A percentile compares a stretch with the other conserved stretches of the same genome.
Evolutionary conservation across 2,329 filamentous ascomycete species (phyloP).

Genomic region (Hirsutella minnesotensis): DNA sequence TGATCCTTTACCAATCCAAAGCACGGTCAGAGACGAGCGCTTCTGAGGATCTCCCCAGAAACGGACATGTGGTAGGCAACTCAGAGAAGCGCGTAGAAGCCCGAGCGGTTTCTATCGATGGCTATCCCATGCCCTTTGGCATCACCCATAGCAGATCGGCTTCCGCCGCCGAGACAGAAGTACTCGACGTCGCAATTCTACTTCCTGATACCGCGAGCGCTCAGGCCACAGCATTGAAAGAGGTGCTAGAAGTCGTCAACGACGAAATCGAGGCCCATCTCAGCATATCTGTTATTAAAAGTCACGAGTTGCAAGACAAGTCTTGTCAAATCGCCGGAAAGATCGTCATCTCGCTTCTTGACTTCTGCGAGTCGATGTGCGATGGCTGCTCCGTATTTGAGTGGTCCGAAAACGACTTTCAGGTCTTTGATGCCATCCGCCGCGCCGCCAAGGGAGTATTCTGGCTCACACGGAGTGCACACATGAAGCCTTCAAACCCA

Average conservation of each 20-base stretch:
- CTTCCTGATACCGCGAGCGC: background rate
- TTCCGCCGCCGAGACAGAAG: background rate
- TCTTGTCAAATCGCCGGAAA: slow-evolving; percentile 10
- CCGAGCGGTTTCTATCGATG: background rate
- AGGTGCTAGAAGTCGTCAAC: background rate
- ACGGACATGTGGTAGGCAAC: background rate
- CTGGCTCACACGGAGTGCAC: slow-evolving; percentile 34
- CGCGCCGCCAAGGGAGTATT: slow-evolving; percentile 25
- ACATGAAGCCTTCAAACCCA: slow-evolving; percentile 22
- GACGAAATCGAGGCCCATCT: background rate
- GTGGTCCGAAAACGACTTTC: slow-evolving; percentile 27
- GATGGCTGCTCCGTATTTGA: slow-evolving; percentile 19
- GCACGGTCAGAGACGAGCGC: background rate
- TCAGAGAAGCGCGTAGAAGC: too few relatives aligned
- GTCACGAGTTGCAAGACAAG: slow-evolving; percentile 6
- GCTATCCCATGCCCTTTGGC: background rate
- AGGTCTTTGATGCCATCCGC: slow-evolving; percentile 27
- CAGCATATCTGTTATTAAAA: slow-evolving; percentile 2
- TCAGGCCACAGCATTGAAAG: background rate
- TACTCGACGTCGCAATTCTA: slow-evolving; percentile 9
- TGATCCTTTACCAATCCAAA: slow-evolving; percentile 12
- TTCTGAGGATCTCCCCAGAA: background rate
- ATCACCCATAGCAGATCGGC: background rate
- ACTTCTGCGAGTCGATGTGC: slow-evolving; percentile 19
- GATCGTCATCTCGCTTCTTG: slow-evolving; percentile 34